Evolutionary conservation across 306 rosid species (phyloP).

Genomic region (Malus domestica): DNA sequence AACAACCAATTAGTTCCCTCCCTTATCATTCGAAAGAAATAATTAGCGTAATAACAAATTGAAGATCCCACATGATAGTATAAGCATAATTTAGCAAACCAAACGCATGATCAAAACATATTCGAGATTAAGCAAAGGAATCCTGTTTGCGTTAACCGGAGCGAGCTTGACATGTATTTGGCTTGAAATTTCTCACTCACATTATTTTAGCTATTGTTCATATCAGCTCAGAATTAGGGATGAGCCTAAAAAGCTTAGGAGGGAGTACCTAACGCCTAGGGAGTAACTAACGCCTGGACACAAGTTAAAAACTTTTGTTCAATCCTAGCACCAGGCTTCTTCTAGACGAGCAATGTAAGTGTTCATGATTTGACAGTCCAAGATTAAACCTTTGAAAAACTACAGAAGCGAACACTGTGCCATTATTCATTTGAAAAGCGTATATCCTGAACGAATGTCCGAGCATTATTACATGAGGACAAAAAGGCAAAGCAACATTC

Average conservation of each 20-base stretch:
- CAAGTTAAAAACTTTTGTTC: background rate
- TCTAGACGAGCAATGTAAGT: background rate
- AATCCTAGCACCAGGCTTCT: background rate
- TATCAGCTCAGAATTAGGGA: too few species aligned
- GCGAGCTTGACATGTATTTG: background rate
- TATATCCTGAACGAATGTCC: too few species aligned
- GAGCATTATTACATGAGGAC: background rate
- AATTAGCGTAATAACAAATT: background rate
- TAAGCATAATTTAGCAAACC: background rate
- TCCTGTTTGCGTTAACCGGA: too few species aligned
- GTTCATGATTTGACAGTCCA: background rate
- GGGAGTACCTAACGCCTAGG: background rate
- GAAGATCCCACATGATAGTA: background rate
- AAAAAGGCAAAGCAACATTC: background rate
- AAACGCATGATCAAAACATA: background rate
- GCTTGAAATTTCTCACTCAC: background rate
- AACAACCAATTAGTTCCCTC: background rate
- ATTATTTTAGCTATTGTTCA: background rate
- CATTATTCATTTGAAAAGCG: background rate
- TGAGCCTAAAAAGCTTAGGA: background rate
- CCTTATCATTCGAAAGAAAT: background rate
- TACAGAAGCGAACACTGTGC: background rate
- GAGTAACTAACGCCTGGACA: background rate
- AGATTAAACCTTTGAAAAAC: background rate
- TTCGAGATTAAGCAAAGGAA: background rate